phyloP scores from a whole-genome alignment of 805 yeast species.

The Candida ascalaphidarum region DNA sequence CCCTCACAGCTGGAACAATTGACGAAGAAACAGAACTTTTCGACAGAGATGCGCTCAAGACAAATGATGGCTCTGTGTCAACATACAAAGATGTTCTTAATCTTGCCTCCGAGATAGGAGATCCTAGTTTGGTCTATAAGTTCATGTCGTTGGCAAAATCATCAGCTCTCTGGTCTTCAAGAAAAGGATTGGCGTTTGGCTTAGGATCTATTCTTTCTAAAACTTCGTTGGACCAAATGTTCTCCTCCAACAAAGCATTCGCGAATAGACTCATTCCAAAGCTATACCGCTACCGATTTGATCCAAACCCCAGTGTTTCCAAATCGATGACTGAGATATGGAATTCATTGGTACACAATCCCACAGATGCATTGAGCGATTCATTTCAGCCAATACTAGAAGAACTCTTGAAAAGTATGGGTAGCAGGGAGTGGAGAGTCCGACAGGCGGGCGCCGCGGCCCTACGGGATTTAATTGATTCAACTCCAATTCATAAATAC shows the following conservation, averaged over 20 bases:
- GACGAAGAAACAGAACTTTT: conserved; percentile 77
- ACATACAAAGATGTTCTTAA: conserved; percentile 86
- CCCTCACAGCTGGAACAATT: conserved; percentile 55
- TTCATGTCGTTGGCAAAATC: conserved; percentile 88
- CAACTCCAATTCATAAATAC: conserved; percentile 46
- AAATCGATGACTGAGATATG: conserved; percentile 85
- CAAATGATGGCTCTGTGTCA: conserved; percentile 79
- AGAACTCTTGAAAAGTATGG: conserved; percentile 63
- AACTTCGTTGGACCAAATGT: conserved; percentile 56
- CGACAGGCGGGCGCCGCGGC: conserved; percentile 82
- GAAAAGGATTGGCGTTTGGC: conserved; percentile 93
- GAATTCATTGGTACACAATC: conserved; percentile 58
- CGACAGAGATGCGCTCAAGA: conserved; percentile 71
- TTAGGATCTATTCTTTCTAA: conserved; percentile 78
- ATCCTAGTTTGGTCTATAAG: conserved; percentile 86
- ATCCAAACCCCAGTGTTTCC: conserved; percentile 70
- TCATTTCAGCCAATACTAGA: conserved; percentile 52
- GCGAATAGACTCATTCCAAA: conserved; percentile 68
- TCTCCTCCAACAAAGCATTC: conserved; percentile 44
- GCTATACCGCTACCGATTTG: conserved; percentile 75
- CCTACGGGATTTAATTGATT: conserved; percentile 57
- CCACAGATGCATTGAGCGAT: conserved; percentile 42
- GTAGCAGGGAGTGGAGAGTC: conserved; percentile 84
- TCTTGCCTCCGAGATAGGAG: conserved; percentile 91
- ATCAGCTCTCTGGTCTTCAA: conserved; percentile 84